Base-by-base conservation (phyloP, 805 yeast species). In the Wickerhamiella qilinensis region DNA sequence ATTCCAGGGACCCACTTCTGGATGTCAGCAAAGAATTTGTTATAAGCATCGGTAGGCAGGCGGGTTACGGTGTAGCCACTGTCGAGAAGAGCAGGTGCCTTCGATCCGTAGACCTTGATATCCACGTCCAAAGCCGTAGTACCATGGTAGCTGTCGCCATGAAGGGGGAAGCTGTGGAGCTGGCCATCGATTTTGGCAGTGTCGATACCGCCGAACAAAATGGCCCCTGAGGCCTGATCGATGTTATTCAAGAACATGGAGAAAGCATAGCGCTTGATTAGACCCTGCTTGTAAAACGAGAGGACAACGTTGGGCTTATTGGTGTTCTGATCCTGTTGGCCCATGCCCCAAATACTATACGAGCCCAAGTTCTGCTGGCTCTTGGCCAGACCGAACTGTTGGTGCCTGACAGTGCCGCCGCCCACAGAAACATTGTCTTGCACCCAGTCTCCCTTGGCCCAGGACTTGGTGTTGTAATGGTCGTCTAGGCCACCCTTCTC, bases 351-450 rank as follows among this genome's bases (percentile, higher is more conserved):
- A 20, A 58, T 48, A 7, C 45, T 46, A 11, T 32, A 15, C 12
- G 36, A 39, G 11, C 70, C 55, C 4, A 85, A 72, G 42, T 71
- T 69, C 2, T 84, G 67, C 28, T 57, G 54, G 25, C 25, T 22
- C 51, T 75, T 73, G 25, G 34, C 36, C 15, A 81, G 71, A 1
- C 86, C 95, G 55, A 85, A 68, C 4, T 81, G 71, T 28, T 77
- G 57, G 1, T 63, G 46, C 7, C 77, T 62, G 2, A 65, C 57
- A 12, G 67, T 56, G 35, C 65, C 69, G 38, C 66, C 70, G 33
- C 73, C 71, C 37, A 82, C 47, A 1, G 49, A 45, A 5, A 84
- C 64, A 31, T 61, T 59, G 49, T 84, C 95, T 30, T 60, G 53
- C 17, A 77, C 86, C 68, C 70, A 73, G 17, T 43, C 48, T 15